Percentiles rank a stretch among this genome's conserved stretches.
These are phyloP conservation scores for Botrytis aclada DNA, from an alignment of 2,329 filamentous ascomycete species.

Conservation along the genomic window DNA sequence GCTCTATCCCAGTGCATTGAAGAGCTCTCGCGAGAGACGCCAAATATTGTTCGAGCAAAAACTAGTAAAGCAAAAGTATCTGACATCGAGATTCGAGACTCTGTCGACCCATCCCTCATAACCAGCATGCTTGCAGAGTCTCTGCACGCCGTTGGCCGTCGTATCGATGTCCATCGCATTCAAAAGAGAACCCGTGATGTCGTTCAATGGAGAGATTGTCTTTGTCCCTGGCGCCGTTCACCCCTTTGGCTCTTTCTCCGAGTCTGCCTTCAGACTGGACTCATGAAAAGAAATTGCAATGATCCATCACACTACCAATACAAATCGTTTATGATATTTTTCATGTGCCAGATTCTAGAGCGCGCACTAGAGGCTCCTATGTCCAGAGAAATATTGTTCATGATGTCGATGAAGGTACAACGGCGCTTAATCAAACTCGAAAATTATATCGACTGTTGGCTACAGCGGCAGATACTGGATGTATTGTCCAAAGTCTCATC, in stretches of 20 bases:
- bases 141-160: slow-evolving; percentile 41
- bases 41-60: slow-evolving; percentile 16
- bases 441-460: neutral
- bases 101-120: slow-evolving; percentile 48
- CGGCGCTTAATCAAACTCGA: slow-evolving; percentile 44
- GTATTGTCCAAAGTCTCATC: neutral
- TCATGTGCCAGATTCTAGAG: slow-evolving; percentile 43
- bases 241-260: slow-evolving; percentile 55
- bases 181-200: slow-evolving; percentile 55
- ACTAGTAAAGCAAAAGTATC: slow-evolving; percentile 33
- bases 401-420: slow-evolving; percentile 47
- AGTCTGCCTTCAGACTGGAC: slow-evolving; percentile 45
- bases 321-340: slow-evolving; percentile 50
- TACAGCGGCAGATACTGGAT: neutral
- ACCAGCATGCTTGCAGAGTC: slow-evolving; percentile 50
- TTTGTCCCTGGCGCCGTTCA: slow-evolving; percentile 49
- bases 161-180: slow-evolving; percentile 37
- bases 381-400: slow-evolving; percentile 37
- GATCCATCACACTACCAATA: slow-evolving; percentile 38
- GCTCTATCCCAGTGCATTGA: slow-evolving; percentile 23
- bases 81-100: slow-evolving; percentile 49
- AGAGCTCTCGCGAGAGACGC: slow-evolving; percentile 19
- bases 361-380: slow-evolving; percentile 24
- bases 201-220: slow-evolving; percentile 43
- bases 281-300: neutral